These are phyloP conservation scores for Sporodiniella umbellata DNA, from an alignment of 371 early-diverging fungal species.

Conservation along the genomic window DNA sequence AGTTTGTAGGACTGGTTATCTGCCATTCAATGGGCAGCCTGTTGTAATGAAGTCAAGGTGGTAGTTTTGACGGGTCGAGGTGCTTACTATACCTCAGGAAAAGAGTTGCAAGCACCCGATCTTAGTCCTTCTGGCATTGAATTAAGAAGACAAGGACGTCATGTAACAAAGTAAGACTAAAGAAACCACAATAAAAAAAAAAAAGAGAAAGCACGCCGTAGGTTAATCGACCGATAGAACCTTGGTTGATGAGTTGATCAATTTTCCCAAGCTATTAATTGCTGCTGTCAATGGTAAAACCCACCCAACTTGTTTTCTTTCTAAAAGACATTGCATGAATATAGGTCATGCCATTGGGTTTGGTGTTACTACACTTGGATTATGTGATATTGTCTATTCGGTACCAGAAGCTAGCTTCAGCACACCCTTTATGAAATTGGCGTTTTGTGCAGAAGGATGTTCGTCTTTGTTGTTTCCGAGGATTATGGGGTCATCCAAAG, in stretches of 20 bases:
- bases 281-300: constrained; percentile 72
- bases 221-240: constrained; percentile 22
- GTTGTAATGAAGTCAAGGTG: constrained; percentile 51
- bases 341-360: constrained; percentile 70
- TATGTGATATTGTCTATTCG: constrained; percentile 69
- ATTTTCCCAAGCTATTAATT: constrained; percentile 71
- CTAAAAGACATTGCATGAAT: background rate
- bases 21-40: constrained; percentile 57
- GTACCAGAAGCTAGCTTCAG: constrained; percentile 60
- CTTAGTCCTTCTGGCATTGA: constrained; percentile 34
- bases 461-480: constrained; percentile 60
- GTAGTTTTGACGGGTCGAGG: constrained; percentile 68
- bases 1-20: constrained; percentile 53
- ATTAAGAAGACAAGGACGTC: constrained; percentile 11
- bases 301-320: too few species aligned
- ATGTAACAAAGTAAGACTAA: constrained; percentile 20
- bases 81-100: constrained; percentile 65
- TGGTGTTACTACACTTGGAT: constrained; percentile 63
- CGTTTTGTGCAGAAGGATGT: constrained; percentile 70
- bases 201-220: background rate
- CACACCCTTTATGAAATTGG: constrained; percentile 72
- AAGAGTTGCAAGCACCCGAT: constrained; percentile 48
- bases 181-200: constrained; percentile 3
- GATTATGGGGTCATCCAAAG: constrained; percentile 56
- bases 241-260: constrained; percentile 55